phyloP scores from a whole-genome alignment of 176 grass and related monocot species.

The Pontederia crassipes region DNA sequence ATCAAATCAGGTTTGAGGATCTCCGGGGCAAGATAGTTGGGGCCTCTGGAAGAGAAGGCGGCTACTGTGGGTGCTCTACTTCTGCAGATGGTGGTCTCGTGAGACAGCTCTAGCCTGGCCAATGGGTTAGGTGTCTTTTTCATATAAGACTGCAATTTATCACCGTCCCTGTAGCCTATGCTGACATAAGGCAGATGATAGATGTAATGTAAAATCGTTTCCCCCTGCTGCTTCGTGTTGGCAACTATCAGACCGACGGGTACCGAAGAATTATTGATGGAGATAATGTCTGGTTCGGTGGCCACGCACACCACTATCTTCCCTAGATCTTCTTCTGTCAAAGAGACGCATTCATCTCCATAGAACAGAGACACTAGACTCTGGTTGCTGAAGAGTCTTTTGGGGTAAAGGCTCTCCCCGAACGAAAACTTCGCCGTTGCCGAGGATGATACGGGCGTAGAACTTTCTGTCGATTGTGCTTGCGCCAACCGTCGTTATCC shows the following conservation, averaged over 20 bases:
- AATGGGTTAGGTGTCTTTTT: background rate
- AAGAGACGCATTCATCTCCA: too few species aligned
- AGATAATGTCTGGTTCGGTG: too few species aligned
- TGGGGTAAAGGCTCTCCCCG: too few species aligned
- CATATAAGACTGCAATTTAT: constrained; percentile 4
- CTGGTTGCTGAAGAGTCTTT: too few species aligned
- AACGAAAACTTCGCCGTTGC: constrained; percentile 14
- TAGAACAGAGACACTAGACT: background rate
- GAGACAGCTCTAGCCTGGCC: constrained; percentile 8
- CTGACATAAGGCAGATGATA: constrained; percentile 12
- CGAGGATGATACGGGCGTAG: constrained; percentile 2
- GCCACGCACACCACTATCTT: too few species aligned
- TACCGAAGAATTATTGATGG: too few species aligned
- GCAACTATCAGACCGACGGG: too few species aligned
- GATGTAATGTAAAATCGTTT: background rate
- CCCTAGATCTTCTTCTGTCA: too few species aligned
- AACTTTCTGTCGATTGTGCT: constrained; percentile 14
- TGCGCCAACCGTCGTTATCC: constrained; percentile 28
- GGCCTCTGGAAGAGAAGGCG: constrained; percentile 18
- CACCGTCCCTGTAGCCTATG: background rate
- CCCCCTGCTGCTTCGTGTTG: background rate
- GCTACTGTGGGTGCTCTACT: constrained; percentile 11
- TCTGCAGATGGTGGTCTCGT: constrained; percentile 8
- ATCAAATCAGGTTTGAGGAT: constrained; percentile 34
- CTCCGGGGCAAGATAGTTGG: background rate